Evolutionary conservation across 352 stramenopile species (phyloP).

Genomic region (Globisporangium radiosum): DNA sequence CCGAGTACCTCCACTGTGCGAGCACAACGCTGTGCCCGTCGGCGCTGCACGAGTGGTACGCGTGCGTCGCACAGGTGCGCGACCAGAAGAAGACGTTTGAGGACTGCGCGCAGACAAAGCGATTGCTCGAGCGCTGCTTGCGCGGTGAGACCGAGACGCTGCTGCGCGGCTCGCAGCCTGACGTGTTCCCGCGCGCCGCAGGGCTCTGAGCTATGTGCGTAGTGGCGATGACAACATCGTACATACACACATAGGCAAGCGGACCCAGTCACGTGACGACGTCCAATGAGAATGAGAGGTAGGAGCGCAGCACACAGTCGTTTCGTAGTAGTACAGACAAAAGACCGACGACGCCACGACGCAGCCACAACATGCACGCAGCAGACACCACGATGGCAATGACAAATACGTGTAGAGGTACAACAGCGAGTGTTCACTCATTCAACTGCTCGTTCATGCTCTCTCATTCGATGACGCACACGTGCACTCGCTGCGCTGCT

Average conservation of each 20-base stretch:
- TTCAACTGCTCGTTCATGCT: not conserved
- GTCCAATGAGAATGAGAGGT: too few relatives aligned
- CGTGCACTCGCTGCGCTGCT: not conserved
- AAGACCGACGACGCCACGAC: too few relatives aligned
- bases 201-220: not conserved
- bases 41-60: conserved; percentile 41
- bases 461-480: too few relatives aligned
- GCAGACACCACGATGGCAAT: too few relatives aligned
- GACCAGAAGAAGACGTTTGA: conserved; percentile 28
- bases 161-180: conserved; percentile 50
- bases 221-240: not conserved
- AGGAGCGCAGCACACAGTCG: too few relatives aligned
- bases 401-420: not conserved
- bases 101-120: conserved; percentile 44
- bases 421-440: not conserved
- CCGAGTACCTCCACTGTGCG: conserved; percentile 57
- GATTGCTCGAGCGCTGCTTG: conserved; percentile 71
- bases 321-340: too few relatives aligned
- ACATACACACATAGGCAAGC: not conserved
- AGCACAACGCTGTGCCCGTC: conserved; percentile 42
- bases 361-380: too few relatives aligned
- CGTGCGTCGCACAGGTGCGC: conserved; percentile 41
- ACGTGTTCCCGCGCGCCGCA: conserved; percentile 38
- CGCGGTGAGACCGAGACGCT: conserved; percentile 55
- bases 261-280: too few relatives aligned